Base-by-base conservation (phyloP, 805 yeast species). In the Cyberlindnera suaveolens region DNA sequence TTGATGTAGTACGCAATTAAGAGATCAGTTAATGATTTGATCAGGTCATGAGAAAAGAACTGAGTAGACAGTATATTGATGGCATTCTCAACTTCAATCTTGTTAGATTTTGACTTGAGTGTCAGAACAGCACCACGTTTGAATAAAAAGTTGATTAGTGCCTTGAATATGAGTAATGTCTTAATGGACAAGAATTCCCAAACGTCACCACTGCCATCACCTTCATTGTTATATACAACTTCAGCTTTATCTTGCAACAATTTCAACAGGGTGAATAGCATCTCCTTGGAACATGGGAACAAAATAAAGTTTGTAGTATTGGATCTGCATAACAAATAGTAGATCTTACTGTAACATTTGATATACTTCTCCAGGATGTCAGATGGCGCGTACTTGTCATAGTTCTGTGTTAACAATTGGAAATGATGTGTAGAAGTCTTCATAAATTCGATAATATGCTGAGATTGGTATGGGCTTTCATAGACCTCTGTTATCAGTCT, bases 101-200 rank as follows among this genome's bases (percentile, higher is more conserved):
- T 79, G 55, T 84, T 89, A 37, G 73, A 73, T 43, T 78, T 77
- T 36, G 81, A 80, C 48, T 78, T 80, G 36, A 85, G 61, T 7
- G 72, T 55, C 5, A 80, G 71, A 4, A 82, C 72, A 1, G 89
- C 81, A 4, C 90, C 89, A 47, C 77, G 78, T 49, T 79, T 81
- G 56, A 74, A 75, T 1, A 79, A 67, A 56, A 82, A 77, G 20
- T 76, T 71, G 7, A 89, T 70, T 36, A 85, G 65, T 46, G 74
- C 73, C 52, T 87, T 83, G 55, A 89, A 62, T 16, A 88, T 71
- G 41, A 75, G 55, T 46, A 90, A 70, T 0, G 82, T 73, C 54
- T 81, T 79, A 39, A 88, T 77, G 2, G 84, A 82, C 20, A 87
- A 60, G 34, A 72, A 75, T 53, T 83, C 89, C 95, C 95, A 87